Evolutionary conservation across 306 rosid genomes (phyloP).

Genomic region (Inga laurina): DNA sequence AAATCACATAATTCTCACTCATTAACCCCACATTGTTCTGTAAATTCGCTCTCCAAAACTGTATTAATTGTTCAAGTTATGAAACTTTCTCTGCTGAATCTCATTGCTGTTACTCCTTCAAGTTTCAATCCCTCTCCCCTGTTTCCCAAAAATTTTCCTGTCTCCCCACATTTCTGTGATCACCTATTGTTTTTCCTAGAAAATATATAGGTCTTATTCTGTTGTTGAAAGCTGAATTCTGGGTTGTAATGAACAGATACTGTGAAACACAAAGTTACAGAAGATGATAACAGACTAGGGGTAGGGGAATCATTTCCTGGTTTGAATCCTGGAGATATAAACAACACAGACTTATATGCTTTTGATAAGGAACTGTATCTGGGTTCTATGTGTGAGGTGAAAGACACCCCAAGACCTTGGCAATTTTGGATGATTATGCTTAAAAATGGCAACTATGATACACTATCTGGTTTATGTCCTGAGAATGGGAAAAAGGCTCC

Average conservation of each 20-base stretch:
- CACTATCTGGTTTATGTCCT: background rate
- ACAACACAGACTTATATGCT: background rate
- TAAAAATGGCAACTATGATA: background rate
- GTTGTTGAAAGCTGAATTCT: background rate
- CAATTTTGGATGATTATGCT: slow-evolving; percentile 3
- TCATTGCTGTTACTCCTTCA: background rate
- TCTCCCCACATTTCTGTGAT: background rate
- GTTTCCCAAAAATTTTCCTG: background rate
- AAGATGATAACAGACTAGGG: slow-evolving; percentile 56
- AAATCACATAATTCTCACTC: background rate
- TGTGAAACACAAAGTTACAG: slow-evolving; percentile 40
- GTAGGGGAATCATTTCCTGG: slow-evolving; percentile 52
- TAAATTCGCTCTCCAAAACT: background rate
- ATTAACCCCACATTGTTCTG: background rate
- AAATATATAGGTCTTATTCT: background rate
- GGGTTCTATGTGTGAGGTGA: background rate
- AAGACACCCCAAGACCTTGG: background rate
- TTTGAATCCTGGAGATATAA: background rate
- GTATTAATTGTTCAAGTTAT: background rate
- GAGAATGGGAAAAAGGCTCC: background rate
- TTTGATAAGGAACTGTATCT: background rate
- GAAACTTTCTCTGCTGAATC: background rate
- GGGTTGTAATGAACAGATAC: slow-evolving; percentile 37
- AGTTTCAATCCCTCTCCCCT: too few relatives aligned
- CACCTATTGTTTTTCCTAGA: background rate